Conservation (phyloP, 257 asterid genomes). For the Nemophila menziesii region DNA sequence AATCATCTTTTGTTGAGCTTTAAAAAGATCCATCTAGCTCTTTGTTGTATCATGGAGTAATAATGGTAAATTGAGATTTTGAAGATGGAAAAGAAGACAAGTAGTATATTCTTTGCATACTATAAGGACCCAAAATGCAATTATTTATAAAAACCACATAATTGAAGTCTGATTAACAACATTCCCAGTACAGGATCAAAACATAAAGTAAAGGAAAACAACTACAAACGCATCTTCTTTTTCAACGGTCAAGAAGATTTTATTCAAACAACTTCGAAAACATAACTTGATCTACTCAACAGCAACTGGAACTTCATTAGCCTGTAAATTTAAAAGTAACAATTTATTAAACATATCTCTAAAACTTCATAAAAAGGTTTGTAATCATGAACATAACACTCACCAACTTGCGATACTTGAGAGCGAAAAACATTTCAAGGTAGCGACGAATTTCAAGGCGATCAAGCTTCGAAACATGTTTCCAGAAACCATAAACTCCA, state of each 20-base stretch:
- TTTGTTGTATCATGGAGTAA: too few species aligned
- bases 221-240: constrained; percentile 9
- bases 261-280: constrained; percentile 1
- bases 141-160: neutral
- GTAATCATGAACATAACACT: constrained; percentile 12
- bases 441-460: constrained; percentile 76
- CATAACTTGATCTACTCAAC: constrained; percentile 29
- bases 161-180: constrained; percentile 1
- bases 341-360: neutral
- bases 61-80: too few species aligned
- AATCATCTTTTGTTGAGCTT: constrained; percentile 14
- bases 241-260: constrained; percentile 5
- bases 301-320: constrained; percentile 77
- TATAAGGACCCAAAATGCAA: too few species aligned
- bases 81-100: too few species aligned
- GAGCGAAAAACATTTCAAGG: constrained; percentile 85
- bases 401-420: constrained; percentile 73
- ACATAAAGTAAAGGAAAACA: constrained; percentile 1
- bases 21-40: too few species aligned
- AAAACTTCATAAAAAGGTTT: neutral
- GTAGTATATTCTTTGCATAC: too few species aligned
- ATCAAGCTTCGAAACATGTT: constrained; percentile 72
- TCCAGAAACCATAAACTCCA: constrained; percentile 94
- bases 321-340: constrained; percentile 34
- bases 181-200: constrained; percentile 3